A percentile compares a stretch with the other conserved stretches of the same genome.
Evolutionary conservation across 306 rosid genomes (phyloP).

Genomic region (Lathyrus aphaca): DNA sequence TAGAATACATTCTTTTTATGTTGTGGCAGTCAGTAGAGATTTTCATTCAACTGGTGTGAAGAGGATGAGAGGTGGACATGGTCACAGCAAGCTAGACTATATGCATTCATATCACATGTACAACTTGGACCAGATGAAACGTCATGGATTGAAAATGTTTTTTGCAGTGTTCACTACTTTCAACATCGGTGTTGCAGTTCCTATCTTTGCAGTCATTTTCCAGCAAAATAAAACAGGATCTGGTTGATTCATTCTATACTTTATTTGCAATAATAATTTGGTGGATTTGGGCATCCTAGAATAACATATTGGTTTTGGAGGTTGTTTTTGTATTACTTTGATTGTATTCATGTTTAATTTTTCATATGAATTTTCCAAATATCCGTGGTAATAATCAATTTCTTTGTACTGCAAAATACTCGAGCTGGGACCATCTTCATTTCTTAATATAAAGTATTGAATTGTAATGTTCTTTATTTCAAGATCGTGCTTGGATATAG

Average conservation of each 20-base stretch:
- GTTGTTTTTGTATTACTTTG: too few relatives aligned
- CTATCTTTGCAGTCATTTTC: constrained; percentile 54
- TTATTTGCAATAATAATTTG: constrained; percentile 32
- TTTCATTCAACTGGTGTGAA: constrained; percentile 52
- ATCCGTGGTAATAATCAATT: too few relatives aligned
- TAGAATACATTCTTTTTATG: too few relatives aligned
- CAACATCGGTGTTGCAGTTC: constrained; percentile 58
- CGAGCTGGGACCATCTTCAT: too few relatives aligned
- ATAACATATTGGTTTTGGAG: too few relatives aligned
- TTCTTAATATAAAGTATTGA: too few relatives aligned
- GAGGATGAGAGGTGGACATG: constrained; percentile 60
- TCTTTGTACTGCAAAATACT: too few relatives aligned
- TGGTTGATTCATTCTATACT: constrained; percentile 31
- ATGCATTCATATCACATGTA: constrained; percentile 58
- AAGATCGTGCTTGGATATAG: too few relatives aligned
- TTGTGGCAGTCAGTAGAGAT: constrained; percentile 35
- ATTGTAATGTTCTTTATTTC: too few relatives aligned
- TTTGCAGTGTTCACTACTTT: constrained; percentile 52
- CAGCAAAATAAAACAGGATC: constrained; percentile 62
- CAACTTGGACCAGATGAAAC: constrained; percentile 55
- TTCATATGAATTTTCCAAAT: too few relatives aligned
- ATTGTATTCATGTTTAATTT: too few relatives aligned
- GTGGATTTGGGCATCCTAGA: too few relatives aligned
- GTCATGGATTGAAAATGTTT: constrained; percentile 52
- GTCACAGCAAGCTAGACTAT: constrained; percentile 49